Conservation (phyloP, 805 yeast genomes). For the Peterozyma xylosa region DNA sequence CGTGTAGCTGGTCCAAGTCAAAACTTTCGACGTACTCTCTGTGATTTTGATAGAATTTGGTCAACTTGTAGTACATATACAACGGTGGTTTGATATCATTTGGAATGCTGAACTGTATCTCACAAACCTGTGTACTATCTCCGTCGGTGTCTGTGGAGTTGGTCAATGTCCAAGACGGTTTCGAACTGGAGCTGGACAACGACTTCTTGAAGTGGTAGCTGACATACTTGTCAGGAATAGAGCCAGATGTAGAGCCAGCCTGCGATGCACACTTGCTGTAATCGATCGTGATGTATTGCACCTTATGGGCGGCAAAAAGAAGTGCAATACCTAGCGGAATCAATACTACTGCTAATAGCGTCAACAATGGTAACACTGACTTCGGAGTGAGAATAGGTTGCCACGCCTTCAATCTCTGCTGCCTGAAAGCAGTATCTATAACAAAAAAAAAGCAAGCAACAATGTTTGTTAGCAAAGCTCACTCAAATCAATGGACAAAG, state of each 20-base stretch:
- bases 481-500: too few relatives aligned
- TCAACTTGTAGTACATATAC: slow-evolving; percentile 74
- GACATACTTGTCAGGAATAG: slow-evolving; percentile 54
- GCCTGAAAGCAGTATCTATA: slow-evolving; percentile 71
- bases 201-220: slow-evolving; percentile 52
- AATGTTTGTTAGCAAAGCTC: too few relatives aligned
- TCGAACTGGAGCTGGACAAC: slow-evolving; percentile 23
- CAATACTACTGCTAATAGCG: slow-evolving; percentile 68
- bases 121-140: slow-evolving; percentile 41
- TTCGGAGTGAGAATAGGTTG: slow-evolving; percentile 88
- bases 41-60: slow-evolving; percentile 92
- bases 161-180: slow-evolving; percentile 57
- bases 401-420: slow-evolving; percentile 57
- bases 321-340: slow-evolving; percentile 90
- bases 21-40: slow-evolving; percentile 85
- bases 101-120: slow-evolving; percentile 67
- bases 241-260: slow-evolving; percentile 34
- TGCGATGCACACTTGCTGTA: slow-evolving; percentile 61
- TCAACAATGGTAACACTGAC: slow-evolving; percentile 79
- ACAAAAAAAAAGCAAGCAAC: slow-evolving; percentile 8
- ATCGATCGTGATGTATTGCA: slow-evolving; percentile 67
- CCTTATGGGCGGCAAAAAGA: slow-evolving; percentile 67
- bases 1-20: slow-evolving; percentile 75
- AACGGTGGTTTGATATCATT: slow-evolving; percentile 62
- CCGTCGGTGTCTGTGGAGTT: slow-evolving; percentile 25